Evolutionary conservation across 2,329 filamentous ascomycete species (phyloP).

Genomic region (Penicillium sp.): DNA sequence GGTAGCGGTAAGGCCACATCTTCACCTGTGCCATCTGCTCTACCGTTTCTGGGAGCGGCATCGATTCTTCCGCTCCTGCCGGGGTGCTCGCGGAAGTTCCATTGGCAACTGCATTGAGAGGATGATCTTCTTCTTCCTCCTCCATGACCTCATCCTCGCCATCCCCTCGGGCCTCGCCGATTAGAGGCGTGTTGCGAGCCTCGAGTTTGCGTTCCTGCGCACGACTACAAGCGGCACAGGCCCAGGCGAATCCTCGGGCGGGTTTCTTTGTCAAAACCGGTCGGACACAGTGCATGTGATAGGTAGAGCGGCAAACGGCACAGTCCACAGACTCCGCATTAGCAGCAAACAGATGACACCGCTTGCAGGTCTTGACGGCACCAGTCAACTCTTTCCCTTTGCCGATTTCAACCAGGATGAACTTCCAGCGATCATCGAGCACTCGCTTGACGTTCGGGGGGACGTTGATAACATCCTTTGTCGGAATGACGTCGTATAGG

Average conservation of each 20-base stretch:
- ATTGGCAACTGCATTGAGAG: constrained; percentile 53
- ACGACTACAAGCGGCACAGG: constrained; percentile 90
- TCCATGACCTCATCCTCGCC: constrained; percentile 64
- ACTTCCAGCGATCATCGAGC: constrained; percentile 94
- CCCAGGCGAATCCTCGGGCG: constrained; percentile 96
- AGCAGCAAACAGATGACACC: constrained; percentile 86
- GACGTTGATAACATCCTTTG: constrained; percentile 89
- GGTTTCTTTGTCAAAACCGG: constrained; percentile 93
- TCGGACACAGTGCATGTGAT: constrained; percentile 97
- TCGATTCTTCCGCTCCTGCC: constrained; percentile 53
- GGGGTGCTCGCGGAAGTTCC: constrained; percentile 66
- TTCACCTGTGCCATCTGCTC: constrained; percentile 91
- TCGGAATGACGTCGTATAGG: constrained; percentile 95
- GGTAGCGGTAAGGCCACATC: constrained; percentile 92
- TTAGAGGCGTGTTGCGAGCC: constrained; percentile 77
- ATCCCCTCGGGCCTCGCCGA: constrained; percentile 55
- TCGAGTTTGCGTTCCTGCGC: constrained; percentile 93
- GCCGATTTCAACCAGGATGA: constrained; percentile 88
- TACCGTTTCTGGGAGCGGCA: constrained; percentile 63
- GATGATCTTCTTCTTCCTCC: constrained; percentile 71
- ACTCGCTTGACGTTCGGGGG: constrained; percentile 93
- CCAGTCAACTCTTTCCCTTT: constrained; percentile 93
- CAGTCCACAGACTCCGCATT: constrained; percentile 97
- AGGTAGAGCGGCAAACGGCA: constrained; percentile 89
- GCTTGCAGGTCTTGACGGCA: constrained; percentile 93